Conservation (phyloP, 2,329 filamentous ascomycete genomes). For the Ceratocystis variospora region DNA sequence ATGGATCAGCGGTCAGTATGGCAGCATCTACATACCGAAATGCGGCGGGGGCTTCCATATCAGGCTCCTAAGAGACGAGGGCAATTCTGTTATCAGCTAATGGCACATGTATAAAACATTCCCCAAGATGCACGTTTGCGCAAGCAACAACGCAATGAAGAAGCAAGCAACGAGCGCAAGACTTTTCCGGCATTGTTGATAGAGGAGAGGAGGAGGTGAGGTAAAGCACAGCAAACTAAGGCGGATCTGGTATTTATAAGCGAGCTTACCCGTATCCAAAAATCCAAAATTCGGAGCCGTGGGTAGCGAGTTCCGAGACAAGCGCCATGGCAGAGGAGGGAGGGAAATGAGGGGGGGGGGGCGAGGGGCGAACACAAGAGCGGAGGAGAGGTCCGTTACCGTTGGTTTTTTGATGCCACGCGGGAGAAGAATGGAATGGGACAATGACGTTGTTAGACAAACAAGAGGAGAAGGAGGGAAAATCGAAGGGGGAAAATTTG, state of each 20-base stretch:
- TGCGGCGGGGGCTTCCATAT: conserved; percentile 98
- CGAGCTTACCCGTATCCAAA: conserved; percentile 79
- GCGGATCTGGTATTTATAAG: not conserved
- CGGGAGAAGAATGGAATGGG: not conserved
- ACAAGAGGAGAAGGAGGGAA: not conserved
- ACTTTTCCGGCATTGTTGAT: too few relatives aligned
- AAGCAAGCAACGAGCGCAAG: too few relatives aligned
- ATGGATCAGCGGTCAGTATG: not conserved
- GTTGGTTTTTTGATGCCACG: not conserved
- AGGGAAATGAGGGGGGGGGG: not conserved
- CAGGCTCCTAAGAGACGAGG: conserved; percentile 46
- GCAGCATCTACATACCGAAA: conserved; percentile 58
- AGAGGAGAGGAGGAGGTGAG: not conserved
- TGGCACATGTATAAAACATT: too few relatives aligned
- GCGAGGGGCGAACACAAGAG: not conserved
- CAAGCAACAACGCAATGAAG: too few relatives aligned
- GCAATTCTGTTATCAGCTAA: too few relatives aligned
- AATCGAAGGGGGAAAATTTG: not conserved
- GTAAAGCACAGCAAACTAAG: not conserved
- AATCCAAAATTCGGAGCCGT: conserved; percentile 68
- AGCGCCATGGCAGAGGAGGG: conserved; percentile 25
- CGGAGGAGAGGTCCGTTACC: not conserved
- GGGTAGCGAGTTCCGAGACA: conserved; percentile 26
- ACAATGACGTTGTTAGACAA: not conserved
- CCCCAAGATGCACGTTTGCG: too few relatives aligned